Evolutionary conservation across 2,329 filamentous ascomycete genomes (phyloP).

Genomic region (Colletotrichum shisoi): DNA sequence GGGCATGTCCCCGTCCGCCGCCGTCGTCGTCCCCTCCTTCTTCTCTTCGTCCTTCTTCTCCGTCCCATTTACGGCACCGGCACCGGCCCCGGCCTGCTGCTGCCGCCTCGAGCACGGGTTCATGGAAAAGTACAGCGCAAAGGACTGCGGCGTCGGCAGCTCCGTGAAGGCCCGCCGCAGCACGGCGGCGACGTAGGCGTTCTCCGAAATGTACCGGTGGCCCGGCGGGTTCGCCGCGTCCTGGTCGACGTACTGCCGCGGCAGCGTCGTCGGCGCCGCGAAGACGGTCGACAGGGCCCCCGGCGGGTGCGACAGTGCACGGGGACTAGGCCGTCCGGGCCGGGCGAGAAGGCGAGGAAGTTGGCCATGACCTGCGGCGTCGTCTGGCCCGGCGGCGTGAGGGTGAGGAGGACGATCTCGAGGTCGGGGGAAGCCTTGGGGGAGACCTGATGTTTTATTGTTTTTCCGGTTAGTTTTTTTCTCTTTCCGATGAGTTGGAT

Average conservation of each 20-base stretch:
- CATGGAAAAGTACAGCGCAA: slow-evolving; percentile 62
- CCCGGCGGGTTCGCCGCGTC: slow-evolving; percentile 56
- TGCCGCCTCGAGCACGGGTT: slow-evolving; percentile 51
- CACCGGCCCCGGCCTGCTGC: neutral
- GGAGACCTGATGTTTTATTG: slow-evolving; percentile 39
- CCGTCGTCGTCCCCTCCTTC: slow-evolving; percentile 45
- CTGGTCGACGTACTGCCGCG: slow-evolving; percentile 54
- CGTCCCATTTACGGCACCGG: too few relatives aligned
- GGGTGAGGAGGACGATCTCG: slow-evolving; percentile 53
- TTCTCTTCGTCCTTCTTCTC: slow-evolving; percentile 40
- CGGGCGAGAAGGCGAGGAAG: slow-evolving; percentile 54
- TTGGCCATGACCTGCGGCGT: slow-evolving; percentile 49
- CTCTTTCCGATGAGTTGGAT: too few relatives aligned
- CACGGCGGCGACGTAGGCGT: slow-evolving; percentile 57
- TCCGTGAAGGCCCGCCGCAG: slow-evolving; percentile 58
- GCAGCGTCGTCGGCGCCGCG: slow-evolving; percentile 51
- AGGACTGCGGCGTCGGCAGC: slow-evolving; percentile 56
- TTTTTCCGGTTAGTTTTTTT: neutral
- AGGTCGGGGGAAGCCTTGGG: slow-evolving; percentile 49
- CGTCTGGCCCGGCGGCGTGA: slow-evolving; percentile 44
- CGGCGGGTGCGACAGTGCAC: slow-evolving; percentile 27
- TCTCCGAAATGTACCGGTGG: slow-evolving; percentile 60
- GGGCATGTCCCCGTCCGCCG: slow-evolving; percentile 45
- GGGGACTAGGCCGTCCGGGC: slow-evolving; percentile 33
- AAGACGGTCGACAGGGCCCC: slow-evolving; percentile 47